A percentile compares a stretch with the other conserved stretches of the same genome.
Conservation (phyloP, 75 land plant genomes). For the Cunninghamia lanceolata region DNA sequence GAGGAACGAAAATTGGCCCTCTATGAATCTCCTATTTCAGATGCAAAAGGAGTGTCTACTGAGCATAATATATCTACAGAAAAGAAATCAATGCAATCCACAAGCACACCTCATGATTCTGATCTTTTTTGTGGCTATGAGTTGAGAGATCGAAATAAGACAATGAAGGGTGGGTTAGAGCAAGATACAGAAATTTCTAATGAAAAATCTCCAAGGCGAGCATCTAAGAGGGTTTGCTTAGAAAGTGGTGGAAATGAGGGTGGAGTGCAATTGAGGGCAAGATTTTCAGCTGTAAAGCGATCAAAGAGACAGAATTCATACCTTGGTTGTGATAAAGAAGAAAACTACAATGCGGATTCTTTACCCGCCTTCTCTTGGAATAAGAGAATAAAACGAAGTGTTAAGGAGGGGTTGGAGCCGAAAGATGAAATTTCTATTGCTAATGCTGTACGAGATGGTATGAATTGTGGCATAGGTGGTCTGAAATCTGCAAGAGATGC, state of each 20-base stretch:
- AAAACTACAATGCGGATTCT: not conserved
- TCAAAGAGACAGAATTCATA: not conserved
- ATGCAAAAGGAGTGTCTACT: not conserved
- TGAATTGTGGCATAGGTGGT: not conserved
- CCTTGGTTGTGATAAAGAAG: not conserved
- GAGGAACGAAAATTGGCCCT: not conserved
- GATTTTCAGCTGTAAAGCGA: not conserved
- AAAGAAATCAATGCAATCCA: not conserved
- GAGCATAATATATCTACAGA: not conserved
- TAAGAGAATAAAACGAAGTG: not conserved
- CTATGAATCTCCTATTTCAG: not conserved
- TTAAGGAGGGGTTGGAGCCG: not conserved
- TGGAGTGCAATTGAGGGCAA: not conserved
- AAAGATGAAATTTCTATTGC: slow-evolving; percentile 2
- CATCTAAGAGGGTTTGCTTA: not conserved
- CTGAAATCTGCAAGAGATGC: slow-evolving; percentile 6
- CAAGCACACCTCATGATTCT: not conserved
- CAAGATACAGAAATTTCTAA: not conserved
- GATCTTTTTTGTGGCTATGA: not conserved
- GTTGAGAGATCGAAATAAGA: not conserved
- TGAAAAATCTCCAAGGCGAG: not conserved
- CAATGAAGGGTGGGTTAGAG: not conserved
- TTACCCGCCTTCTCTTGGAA: not conserved
- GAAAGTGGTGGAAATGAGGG: not conserved
- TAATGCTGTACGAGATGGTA: slow-evolving; percentile 5